Percentiles rank a stretch among this genome's conserved stretches.
phyloP scores from a whole-genome alignment of 2,329 filamentous ascomycete genomes.

The Botryotinia globosa region DNA sequence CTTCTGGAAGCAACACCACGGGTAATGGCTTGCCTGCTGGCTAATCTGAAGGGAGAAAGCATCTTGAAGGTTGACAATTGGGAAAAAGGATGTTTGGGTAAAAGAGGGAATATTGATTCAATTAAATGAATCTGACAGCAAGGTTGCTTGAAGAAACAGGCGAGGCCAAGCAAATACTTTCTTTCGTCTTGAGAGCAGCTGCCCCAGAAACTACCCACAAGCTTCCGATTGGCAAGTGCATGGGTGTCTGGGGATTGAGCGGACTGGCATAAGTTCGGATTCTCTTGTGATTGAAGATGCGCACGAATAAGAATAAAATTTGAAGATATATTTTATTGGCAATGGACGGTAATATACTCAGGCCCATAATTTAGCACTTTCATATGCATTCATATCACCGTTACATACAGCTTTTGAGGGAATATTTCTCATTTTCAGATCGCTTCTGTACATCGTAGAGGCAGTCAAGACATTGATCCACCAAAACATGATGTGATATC shows the following conservation, averaged over 20 bases:
- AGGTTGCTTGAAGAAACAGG: slow-evolving; percentile 3
- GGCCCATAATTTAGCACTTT: neutral
- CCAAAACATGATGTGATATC: slow-evolving; percentile 6
- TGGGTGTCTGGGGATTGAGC: slow-evolving; percentile 8
- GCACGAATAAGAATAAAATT: slow-evolving; percentile 1
- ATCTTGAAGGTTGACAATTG: slow-evolving; percentile 42
- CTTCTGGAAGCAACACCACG: slow-evolving; percentile 31
- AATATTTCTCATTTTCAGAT: neutral
- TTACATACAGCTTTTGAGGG: neutral
- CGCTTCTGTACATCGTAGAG: neutral
- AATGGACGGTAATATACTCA: neutral
- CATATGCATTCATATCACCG: neutral
- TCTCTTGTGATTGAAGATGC: neutral
- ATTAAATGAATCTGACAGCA: slow-evolving; percentile 11
- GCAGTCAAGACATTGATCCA: neutral
- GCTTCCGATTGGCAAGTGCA: slow-evolving; percentile 18
- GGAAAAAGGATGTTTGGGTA: neutral
- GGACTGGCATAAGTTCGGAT: slow-evolving; percentile 10
- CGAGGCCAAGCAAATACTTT: slow-evolving; percentile 7
- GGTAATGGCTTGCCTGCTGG: slow-evolving; percentile 47
- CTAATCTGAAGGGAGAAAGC: slow-evolving; percentile 55
- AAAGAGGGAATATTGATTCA: slow-evolving; percentile 4
- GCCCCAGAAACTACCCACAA: slow-evolving; percentile 16
- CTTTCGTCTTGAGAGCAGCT: slow-evolving; percentile 6
- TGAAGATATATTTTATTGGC: slow-evolving; percentile 3